Evolutionary conservation across 1,139 yeast genomes (phyloP), one percentile per base, ranked within the genome.

Genomic region (Scheffersomyces insectosa): DNA sequence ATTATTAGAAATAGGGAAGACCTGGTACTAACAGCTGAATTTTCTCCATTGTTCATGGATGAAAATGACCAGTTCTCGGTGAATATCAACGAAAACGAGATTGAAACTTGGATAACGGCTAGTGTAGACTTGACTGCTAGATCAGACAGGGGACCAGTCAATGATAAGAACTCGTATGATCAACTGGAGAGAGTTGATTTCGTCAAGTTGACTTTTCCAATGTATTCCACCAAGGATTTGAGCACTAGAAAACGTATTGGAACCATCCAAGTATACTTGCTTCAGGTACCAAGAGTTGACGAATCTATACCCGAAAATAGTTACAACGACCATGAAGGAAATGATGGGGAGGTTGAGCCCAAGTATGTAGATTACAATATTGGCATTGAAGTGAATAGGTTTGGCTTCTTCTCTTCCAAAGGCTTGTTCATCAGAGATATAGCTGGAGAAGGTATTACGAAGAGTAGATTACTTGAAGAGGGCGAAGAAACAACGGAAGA

Each of bases 191-290:
- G 13, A 11, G 43, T 16, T 45, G 47, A 49, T 32, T 70, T 72
- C 45, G 61, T 72, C 15, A 70, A 68, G 43, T 52, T 71, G 39
- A 63, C 73, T 0, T 43, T 69, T 1, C 72, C 75, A 0, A 62
- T 68, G 40, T 60, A 54, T 39, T 45, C 63, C 7, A 50, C 55
- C 11, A 56, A 56, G 32, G 59, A 59, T 28, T 34, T 47, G 5
- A 41, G 41, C 2, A 50, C 40, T 6, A 48, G 62, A 31, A 54
- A 51, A 33, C 50, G 77, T 41, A 47, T 63, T 23, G 79, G 77
- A 1, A 59, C 66, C 1, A 52, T 68, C 2, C 68, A 65, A 45
- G 63, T 68, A 1, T 67, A 62, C 41, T 53, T 73, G 50, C 46
- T 66, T 29, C 42, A 36, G 11, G 46, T 44, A 14, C 36, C 5